A percentile compares a stretch with the other conserved stretches of the same genome.
phyloP scores from a whole-genome alignment of 345 rosid genomes.

The Melaleuca alternifolia region DNA sequence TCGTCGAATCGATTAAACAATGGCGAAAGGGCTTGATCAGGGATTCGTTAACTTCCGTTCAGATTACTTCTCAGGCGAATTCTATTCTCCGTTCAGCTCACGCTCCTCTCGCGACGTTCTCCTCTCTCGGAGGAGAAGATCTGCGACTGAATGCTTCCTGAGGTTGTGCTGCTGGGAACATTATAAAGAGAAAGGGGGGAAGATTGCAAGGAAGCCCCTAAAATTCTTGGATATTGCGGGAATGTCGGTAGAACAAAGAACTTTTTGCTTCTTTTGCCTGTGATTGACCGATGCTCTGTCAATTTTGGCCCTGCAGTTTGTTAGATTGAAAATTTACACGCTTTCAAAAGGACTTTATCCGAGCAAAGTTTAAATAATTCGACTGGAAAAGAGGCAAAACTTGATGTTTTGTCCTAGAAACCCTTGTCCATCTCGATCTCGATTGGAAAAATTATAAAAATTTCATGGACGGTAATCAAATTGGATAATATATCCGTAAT shows the following conservation, averaged over 20 bases:
- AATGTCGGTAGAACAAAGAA: background rate
- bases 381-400: background rate
- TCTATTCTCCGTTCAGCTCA: background rate
- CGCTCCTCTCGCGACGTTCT: background rate
- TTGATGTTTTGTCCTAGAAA: too few species aligned
- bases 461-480: too few species aligned
- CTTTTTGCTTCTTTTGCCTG: background rate
- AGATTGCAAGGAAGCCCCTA: background rate
- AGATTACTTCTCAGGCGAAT: background rate
- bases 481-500: background rate
- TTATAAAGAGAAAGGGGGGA: background rate
- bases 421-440: too few species aligned
- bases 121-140: background rate
- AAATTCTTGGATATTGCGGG: background rate
- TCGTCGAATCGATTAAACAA: background rate
- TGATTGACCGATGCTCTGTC: background rate
- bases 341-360: background rate
- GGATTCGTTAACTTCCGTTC: background rate
- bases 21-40: background rate
- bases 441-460: too few species aligned
- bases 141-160: background rate
- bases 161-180: background rate
- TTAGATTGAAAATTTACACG: background rate
- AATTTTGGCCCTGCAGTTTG: background rate
- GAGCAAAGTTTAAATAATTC: background rate